phyloP scores from a whole-genome alignment of 2,329 filamentous ascomycete genomes.

The Colletotrichum siamense region DNA sequence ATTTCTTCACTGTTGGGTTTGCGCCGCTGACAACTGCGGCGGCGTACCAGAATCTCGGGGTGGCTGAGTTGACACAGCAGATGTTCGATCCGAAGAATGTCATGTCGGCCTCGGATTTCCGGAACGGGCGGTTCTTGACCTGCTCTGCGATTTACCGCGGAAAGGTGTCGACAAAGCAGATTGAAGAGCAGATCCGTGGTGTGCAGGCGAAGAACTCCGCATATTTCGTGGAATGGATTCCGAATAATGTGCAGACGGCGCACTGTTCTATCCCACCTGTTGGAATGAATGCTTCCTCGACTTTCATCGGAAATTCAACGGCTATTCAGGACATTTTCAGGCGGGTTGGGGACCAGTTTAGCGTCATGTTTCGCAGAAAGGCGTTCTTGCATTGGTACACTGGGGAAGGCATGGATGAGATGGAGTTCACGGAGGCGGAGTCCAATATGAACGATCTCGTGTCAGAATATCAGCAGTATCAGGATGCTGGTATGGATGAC shows the following conservation, averaged over 20 bases:
- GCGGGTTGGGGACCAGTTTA: conserved; percentile 99
- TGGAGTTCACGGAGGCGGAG: conserved; percentile 99
- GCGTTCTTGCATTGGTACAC: conserved; percentile 99
- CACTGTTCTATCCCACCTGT: conserved; percentile 98
- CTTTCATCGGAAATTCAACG: conserved; percentile 98
- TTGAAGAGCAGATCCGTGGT: conserved; percentile 99
- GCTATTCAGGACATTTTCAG: conserved; percentile 99
- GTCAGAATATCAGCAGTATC: conserved; percentile 99
- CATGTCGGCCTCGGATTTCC: conserved; percentile 99
- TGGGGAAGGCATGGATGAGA: conserved; percentile 99
- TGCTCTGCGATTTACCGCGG: conserved; percentile 99
- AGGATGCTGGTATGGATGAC: conserved; percentile 91
- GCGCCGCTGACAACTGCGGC: conserved; percentile 86
- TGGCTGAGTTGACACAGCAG: conserved; percentile 98
- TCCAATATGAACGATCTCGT: conserved; percentile 99
- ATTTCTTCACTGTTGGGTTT: conserved; percentile 99
- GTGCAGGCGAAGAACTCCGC: conserved; percentile 99
- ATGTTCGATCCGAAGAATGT: conserved; percentile 99
- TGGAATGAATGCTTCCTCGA: conserved; percentile 98
- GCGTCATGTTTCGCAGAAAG: conserved; percentile 99
- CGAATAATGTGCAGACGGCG: conserved; percentile 99
- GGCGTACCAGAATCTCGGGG: conserved; percentile 94
- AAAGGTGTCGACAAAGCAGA: conserved; percentile 99
- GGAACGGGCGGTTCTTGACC: conserved; percentile 98
- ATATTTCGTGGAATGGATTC: conserved; percentile 99